Base-by-base conservation (phyloP, 1,139 yeast species). In the Saccharomycopsis crataegensis region DNA sequence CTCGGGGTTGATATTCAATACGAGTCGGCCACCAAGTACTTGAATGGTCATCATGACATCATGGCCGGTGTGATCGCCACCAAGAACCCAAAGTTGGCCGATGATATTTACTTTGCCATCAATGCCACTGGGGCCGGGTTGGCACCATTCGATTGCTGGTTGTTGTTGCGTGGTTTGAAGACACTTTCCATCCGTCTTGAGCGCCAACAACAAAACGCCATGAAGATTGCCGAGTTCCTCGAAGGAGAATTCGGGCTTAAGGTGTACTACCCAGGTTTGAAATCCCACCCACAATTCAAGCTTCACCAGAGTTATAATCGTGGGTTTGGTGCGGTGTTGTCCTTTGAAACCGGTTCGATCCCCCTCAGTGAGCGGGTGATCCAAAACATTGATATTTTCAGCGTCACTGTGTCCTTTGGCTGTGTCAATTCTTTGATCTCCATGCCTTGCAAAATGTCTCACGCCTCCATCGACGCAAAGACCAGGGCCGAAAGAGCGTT, bases 361-460 rank as follows among this genome's bases (percentile, higher is more conserved):
- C 78, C 72, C 56, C 71, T 79, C 49, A 79, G 87, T 47, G 93
- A 86, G 65, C 76, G 77, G 57, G 83, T 91, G 59, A 93, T 90
- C 31, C 93, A 87, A 62, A 73, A 75, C 52, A 64, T 70, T 54
- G 80, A 83, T 55, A 74, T 91, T 46, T 91, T 87, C 73, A 90
- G 93, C 42, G 89, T 91, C 60, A 88, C 96, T 8, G 97, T 91
- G 4, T 86, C 96, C 6, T 91, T 91, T 70, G 98, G 98, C 17
- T 86, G 96, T 67, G 96, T 91, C 56, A 88, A 89, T 70, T 87
- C 96, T 17, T 75, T 91, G 63, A 88, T 91, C 57, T 86, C 94
- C 48, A 80, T 90, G 85, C 97, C 97, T 11, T 88, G 96, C 69
- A 81, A 81, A 68, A 90, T 90, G 97, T 87, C 96, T 2, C 97